Conservation (phyloP, 306 rosid genomes). For the Pyrus communis region DNA sequence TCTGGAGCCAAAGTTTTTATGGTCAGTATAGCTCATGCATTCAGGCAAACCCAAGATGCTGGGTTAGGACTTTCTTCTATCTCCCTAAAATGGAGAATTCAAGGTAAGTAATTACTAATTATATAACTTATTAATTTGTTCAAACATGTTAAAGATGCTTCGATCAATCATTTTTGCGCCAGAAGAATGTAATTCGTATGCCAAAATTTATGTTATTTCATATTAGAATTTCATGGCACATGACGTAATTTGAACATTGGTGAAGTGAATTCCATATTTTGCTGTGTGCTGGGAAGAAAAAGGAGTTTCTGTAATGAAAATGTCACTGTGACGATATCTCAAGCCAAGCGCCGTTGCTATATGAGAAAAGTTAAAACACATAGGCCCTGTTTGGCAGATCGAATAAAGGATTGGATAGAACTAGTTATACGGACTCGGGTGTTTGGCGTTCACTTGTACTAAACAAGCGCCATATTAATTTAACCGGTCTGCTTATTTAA, state of each 20-base stretch:
- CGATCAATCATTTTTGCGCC: no score
- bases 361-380: neutral
- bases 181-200: neutral
- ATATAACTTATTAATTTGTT: no score
- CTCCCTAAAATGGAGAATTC: constrained; percentile 97
- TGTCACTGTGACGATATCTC: neutral
- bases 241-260: no score
- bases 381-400: no score
- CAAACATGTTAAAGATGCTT: no score
- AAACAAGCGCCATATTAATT: no score
- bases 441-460: no score
- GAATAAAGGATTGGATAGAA: no score
- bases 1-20: constrained; percentile 91
- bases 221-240: no score
- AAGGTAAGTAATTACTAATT: constrained; percentile 31
- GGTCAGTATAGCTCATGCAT: constrained; percentile 35
- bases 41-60: constrained; percentile 57
- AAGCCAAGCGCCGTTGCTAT: neutral
- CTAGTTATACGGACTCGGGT: no score
- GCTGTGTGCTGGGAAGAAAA: neutral
- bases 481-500: no score
- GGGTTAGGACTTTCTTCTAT: constrained; percentile 89
- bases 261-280: neutral
- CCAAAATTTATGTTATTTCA: neutral
- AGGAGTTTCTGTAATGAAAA: no score